phyloP scores from a whole-genome alignment of 1,139 yeast species.

The Pichia sp. region DNA sequence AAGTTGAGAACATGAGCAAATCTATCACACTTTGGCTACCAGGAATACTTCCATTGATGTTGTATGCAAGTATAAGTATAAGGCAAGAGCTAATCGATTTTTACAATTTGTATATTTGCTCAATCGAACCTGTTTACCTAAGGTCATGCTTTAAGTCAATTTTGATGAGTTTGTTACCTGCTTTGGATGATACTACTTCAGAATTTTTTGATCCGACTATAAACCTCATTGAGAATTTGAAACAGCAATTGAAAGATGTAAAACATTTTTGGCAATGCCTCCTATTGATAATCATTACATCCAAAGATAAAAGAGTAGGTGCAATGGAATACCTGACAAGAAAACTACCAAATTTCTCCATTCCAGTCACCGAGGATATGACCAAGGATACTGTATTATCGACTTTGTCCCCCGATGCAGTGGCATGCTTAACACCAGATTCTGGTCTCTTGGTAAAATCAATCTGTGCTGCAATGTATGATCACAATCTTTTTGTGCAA shows the following conservation, averaged over 20 bases:
- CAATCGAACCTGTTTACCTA: constrained; percentile 42
- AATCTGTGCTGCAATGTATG: constrained; percentile 56
- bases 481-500: constrained; percentile 64
- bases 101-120: constrained; percentile 48
- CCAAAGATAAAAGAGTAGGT: constrained; percentile 75
- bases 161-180: constrained; percentile 69
- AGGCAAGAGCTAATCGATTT: constrained; percentile 67
- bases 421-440: constrained; percentile 59
- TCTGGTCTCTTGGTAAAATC: constrained; percentile 74
- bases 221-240: constrained; percentile 52
- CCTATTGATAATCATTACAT: constrained; percentile 66
- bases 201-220: constrained; percentile 66
- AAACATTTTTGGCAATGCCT: constrained; percentile 80
- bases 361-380: constrained; percentile 11
- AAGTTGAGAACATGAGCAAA: constrained; percentile 41
- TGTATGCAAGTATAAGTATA: constrained; percentile 82
- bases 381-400: constrained; percentile 14
- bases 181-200: constrained; percentile 85
- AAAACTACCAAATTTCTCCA: constrained; percentile 51
- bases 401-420: constrained; percentile 41
- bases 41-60: constrained; percentile 76
- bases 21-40: constrained; percentile 74
- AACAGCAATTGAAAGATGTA: constrained; percentile 55
- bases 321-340: constrained; percentile 71
- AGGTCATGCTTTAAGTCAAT: constrained; percentile 59